A percentile compares a stretch with the other conserved stretches of the same genome.
phyloP scores from a whole-genome alignment of 768 basidiomycete genomes.

The Amanita fuliginea region DNA sequence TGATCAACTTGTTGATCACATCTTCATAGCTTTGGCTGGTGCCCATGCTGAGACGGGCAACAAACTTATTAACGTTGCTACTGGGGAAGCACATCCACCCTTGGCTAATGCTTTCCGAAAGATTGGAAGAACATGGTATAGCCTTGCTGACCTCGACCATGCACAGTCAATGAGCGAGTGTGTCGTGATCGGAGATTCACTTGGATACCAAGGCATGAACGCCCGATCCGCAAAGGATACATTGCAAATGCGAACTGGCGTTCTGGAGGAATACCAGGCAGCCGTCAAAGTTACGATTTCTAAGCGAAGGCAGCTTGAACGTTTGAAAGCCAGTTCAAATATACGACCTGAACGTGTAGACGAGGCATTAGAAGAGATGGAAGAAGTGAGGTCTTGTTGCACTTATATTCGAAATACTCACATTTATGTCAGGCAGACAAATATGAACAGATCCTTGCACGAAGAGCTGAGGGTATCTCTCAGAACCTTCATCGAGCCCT shows the following conservation, averaged over 20 bases:
- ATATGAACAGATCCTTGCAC: conserved; percentile 76
- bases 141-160: conserved; percentile 77
- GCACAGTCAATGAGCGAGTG: conserved; percentile 92
- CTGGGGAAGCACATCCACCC: conserved; percentile 79
- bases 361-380: conserved; percentile 85
- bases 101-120: conserved; percentile 78
- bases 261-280: conserved; percentile 88
- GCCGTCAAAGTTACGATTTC: conserved; percentile 91
- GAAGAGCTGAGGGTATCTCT: conserved; percentile 87
- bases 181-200: conserved; percentile 89
- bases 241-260: conserved; percentile 75
- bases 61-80: conserved; percentile 80
- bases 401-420: conserved; percentile 4
- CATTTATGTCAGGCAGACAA: conserved; percentile 59
- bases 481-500: conserved; percentile 86
- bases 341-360: conserved; percentile 82
- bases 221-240: conserved; percentile 97
- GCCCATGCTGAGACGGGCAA: conserved; percentile 89
- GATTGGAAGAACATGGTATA: conserved; percentile 80
- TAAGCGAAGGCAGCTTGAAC: conserved; percentile 85
- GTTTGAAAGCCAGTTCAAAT: conserved; percentile 74
- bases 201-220: conserved; percentile 95
- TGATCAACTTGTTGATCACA: not conserved
- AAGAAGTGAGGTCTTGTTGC: conserved; percentile 50
- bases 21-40: conserved; percentile 52